Conservation (phyloP, 2,329 filamentous ascomycete species). For the Penicillium sp. region DNA sequence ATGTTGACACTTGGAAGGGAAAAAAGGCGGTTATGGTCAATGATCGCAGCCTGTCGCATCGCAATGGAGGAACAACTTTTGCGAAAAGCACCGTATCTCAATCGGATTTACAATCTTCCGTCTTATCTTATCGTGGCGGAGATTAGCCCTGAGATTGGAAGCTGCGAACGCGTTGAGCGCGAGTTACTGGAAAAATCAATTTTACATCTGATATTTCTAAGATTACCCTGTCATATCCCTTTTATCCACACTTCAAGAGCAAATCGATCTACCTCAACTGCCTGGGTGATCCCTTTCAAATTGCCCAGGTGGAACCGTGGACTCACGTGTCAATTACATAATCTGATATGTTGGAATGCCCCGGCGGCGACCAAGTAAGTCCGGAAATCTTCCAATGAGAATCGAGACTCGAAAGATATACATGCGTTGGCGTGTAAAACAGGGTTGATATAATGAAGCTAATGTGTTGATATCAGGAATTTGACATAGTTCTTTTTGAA, state of each 20-base stretch:
- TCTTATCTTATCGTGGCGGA: slow-evolving; percentile 29
- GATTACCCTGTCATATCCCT: too few species aligned
- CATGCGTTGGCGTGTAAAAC: neutral
- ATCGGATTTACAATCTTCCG: slow-evolving; percentile 24
- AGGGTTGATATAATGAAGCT: neutral
- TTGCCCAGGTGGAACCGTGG: too few species aligned
- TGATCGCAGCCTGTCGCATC: slow-evolving; percentile 6
- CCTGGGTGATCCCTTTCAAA: neutral
- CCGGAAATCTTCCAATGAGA: neutral
- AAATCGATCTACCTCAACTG: too few species aligned
- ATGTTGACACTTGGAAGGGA: slow-evolving; percentile 25
- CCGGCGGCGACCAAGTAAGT: neutral
- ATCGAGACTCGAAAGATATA: neutral
- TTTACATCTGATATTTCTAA: neutral
- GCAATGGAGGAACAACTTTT: slow-evolving; percentile 18
- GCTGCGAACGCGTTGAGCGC: neutral
- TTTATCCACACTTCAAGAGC: neutral
- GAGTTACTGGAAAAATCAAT: too few species aligned
- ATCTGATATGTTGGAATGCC: neutral
- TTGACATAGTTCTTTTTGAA: neutral
- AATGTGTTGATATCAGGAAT: neutral
- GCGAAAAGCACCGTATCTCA: slow-evolving; percentile 21
- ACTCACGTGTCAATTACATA: neutral
- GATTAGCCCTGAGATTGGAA: neutral
- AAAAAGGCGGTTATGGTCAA: slow-evolving; percentile 4